These are phyloP conservation scores for Colletotrichum sp. DNA, from an alignment of 2,329 filamentous ascomycete species.

Conservation along the genomic window DNA sequence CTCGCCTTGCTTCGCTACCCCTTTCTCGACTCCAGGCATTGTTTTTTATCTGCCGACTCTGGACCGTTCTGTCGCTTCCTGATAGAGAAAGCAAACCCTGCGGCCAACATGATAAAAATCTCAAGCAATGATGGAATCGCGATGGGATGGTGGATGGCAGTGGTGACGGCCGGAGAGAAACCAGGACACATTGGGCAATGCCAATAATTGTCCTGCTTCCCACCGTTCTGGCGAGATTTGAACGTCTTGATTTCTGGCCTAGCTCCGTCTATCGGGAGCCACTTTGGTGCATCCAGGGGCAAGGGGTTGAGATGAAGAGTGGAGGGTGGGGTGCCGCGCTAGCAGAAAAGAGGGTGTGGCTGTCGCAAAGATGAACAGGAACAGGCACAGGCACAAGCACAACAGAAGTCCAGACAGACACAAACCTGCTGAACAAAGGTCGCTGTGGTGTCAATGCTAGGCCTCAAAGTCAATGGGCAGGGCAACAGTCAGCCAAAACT, in stretches of 20 bases:
- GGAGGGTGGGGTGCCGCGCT: neutral
- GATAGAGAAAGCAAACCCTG: neutral
- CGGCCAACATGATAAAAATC: neutral
- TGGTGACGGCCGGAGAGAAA: neutral
- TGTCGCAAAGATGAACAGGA: neutral
- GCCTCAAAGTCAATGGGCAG: neutral
- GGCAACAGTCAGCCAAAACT: neutral
- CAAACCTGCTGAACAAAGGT: neutral
- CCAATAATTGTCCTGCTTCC: constrained; percentile 11
- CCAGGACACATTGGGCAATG: constrained; percentile 1
- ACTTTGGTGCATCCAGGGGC: constrained; percentile 20
- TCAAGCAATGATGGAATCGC: neutral
- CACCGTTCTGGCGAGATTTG: constrained; percentile 29
- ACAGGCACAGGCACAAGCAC: neutral
- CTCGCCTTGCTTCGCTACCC: neutral
- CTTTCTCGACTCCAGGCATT: neutral
- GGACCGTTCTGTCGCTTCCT: neutral
- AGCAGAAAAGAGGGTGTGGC: neutral
- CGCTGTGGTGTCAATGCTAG: neutral
- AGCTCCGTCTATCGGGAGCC: constrained; percentile 18
- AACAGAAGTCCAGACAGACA: neutral
- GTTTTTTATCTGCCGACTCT: neutral
- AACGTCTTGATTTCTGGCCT: constrained; percentile 27
- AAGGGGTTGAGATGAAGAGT: constrained; percentile 15
- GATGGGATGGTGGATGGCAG: neutral